Percentiles rank a stretch among this genome's conserved stretches.
phyloP scores from a whole-genome alignment of 1,284 basidiomycete species.

The Vanrija sp. region DNA sequence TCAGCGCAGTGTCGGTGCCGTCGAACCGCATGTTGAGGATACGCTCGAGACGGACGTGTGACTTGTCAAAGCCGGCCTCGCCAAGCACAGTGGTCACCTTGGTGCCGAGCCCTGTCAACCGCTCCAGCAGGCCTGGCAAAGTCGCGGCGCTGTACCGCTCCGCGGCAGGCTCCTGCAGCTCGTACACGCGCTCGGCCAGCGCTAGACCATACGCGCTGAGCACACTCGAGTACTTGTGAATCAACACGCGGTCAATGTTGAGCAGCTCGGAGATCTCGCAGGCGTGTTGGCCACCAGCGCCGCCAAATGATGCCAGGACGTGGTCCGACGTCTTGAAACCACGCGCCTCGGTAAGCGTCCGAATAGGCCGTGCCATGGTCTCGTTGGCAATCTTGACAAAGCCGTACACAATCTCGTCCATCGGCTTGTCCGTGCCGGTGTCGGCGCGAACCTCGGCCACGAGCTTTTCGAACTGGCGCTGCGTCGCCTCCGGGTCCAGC shows the following conservation, averaged over 20 bases:
- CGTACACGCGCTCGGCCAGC: slow-evolving; percentile 77
- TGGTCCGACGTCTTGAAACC: slow-evolving; percentile 82
- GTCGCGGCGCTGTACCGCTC: slow-evolving; percentile 58
- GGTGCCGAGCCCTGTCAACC: slow-evolving; percentile 64
- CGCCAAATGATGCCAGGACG: slow-evolving; percentile 82
- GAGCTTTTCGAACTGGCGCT: slow-evolving; percentile 62
- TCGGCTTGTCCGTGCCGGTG: slow-evolving; percentile 57
- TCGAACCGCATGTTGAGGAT: slow-evolving; percentile 90
- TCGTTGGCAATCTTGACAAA: slow-evolving; percentile 93
- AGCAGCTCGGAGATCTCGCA: slow-evolving; percentile 73
- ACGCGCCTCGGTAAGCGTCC: slow-evolving; percentile 83
- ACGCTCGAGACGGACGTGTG: slow-evolving; percentile 68
- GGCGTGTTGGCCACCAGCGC: slow-evolving; percentile 87
- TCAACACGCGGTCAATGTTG: slow-evolving; percentile 76
- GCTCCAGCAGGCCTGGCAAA: slow-evolving; percentile 54
- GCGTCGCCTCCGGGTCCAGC: slow-evolving; percentile 67
- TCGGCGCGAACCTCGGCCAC: slow-evolving; percentile 64
- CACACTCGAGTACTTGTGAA: slow-evolving; percentile 81
- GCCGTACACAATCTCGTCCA: slow-evolving; percentile 75
- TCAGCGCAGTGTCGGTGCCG: slow-evolving; percentile 74
- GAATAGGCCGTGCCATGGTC: slow-evolving; percentile 89
- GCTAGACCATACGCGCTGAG: slow-evolving; percentile 86
- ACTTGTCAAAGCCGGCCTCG: slow-evolving; percentile 72
- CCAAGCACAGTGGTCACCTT: slow-evolving; percentile 65
- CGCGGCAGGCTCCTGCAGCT: slow-evolving; percentile 81